Conservation (phyloP, 768 basidiomycete genomes). For the Amanita molliuscula region DNA sequence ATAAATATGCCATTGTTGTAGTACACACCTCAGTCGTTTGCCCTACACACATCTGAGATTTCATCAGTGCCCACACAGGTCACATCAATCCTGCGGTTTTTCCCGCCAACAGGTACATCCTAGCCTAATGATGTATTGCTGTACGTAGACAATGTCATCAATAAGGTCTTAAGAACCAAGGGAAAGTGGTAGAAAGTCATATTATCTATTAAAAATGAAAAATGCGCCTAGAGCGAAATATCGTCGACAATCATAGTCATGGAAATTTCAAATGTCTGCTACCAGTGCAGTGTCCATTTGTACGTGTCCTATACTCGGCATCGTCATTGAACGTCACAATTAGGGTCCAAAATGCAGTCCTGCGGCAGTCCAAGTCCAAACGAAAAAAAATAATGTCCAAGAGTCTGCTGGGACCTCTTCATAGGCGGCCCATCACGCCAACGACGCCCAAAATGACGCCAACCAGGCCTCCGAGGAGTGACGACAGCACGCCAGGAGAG, state of each 20-base stretch:
- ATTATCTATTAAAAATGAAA: not conserved
- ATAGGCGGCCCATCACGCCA: conserved; percentile 14
- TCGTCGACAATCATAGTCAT: not conserved
- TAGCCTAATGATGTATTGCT: too few species aligned
- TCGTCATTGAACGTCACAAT: not conserved
- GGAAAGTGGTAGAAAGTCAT: not conserved
- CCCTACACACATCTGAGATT: too few species aligned
- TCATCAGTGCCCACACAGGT: too few species aligned
- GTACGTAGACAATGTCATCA: too few species aligned
- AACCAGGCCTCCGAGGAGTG: conserved; percentile 23
- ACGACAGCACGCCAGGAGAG: conserved; percentile 22
- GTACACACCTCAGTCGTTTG: too few species aligned
- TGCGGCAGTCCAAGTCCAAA: not conserved
- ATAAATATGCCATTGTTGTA: too few species aligned
- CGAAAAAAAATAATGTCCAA: not conserved
- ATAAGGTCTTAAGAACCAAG: not conserved
- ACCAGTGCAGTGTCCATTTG: not conserved
- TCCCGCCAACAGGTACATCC: too few species aligned
- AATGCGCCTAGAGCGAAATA: not conserved
- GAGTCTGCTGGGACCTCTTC: not conserved
- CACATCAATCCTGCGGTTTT: too few species aligned
- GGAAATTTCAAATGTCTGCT: not conserved
- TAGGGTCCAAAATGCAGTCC: not conserved
- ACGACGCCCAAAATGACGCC: conserved; percentile 26
- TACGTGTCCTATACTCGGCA: not conserved